A percentile compares a stretch with the other conserved stretches of the same genome.
phyloP scores from a whole-genome alignment of 1,284 basidiomycete genomes.

The Ustilago shanxiensis region DNA sequence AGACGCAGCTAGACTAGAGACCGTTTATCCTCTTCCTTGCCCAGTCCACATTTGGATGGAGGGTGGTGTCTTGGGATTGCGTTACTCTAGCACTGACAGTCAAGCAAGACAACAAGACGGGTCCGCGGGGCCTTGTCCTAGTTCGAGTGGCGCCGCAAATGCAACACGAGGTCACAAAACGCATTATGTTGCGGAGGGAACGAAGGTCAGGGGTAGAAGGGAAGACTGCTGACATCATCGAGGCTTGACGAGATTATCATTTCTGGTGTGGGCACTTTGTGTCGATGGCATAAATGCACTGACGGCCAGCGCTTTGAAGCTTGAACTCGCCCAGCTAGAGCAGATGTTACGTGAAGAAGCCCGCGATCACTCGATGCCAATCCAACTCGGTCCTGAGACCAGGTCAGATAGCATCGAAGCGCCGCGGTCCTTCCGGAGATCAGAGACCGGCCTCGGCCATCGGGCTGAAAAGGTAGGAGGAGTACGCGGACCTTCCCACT shows the following conservation, averaged over 20 bases:
- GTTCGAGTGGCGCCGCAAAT: neutral
- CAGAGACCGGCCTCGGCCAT: conserved; percentile 37
- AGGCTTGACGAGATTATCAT: conserved; percentile 52
- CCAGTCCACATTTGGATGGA: conserved; percentile 36
- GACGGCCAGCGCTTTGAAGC: conserved; percentile 53
- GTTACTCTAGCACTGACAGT: conserved; percentile 25
- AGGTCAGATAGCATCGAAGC: conserved; percentile 8
- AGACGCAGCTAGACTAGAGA: conserved; percentile 36
- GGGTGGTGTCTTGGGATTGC: conserved; percentile 54
- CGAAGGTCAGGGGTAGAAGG: neutral
- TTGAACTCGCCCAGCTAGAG: conserved; percentile 60
- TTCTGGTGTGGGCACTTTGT: conserved; percentile 57
- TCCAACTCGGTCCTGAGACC: conserved; percentile 3
- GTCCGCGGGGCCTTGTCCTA: conserved; percentile 28
- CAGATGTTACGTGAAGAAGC: conserved; percentile 41
- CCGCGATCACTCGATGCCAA: conserved; percentile 14
- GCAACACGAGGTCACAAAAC: neutral
- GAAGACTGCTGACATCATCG: conserved; percentile 17
- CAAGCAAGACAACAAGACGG: conserved; percentile 18
- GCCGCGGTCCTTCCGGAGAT: conserved; percentile 40
- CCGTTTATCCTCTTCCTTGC: conserved; percentile 54
- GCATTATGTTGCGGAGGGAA: conserved; percentile 8
- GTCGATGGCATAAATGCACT: conserved; percentile 19
- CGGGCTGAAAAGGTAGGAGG: conserved; percentile 57
- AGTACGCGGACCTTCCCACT: conserved; percentile 70